Base-by-base conservation (phyloP, 306 rosid genomes). In the peach (Prunus persica) region DNA sequence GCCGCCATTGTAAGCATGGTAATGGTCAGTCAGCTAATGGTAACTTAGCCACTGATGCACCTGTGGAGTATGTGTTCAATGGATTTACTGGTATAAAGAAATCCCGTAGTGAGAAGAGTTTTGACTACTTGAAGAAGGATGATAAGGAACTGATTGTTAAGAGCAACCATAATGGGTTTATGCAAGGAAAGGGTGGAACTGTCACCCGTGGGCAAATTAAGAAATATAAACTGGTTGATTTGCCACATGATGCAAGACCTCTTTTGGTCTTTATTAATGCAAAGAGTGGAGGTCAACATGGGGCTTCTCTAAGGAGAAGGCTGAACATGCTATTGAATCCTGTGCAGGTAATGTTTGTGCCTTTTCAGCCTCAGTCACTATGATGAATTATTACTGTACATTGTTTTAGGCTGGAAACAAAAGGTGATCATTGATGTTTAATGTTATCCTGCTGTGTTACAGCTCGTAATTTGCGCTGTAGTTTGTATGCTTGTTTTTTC, bases 261-360 rank as follows among this genome's bases (percentile, higher is more conserved):
- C 88, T 90, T 71, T 73, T 90, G 88, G 93, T 90, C 74, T 88
- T 90, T 79, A 88, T 90, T 50, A 90, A 90, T 87, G 73, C 90
- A 77, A 85, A 80, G 64, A 90, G 93, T 85, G 96, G 96, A 67
- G 93, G 96, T 65, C 96, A 85, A 72, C 84, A 82, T 66, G 96
- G 96, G 76, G 83, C 88, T 64, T 85, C 89, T 73, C 85, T 90
- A 61, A 88, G 85, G 63, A 87, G 93, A 85, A 88, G 91, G 79
- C 84, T 90, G 86, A 88, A 90, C 73, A 85, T 87, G 88, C 79
- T 87, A 79, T 85, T 90, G 75, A 90, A 90, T 82, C 96, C 96
- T 51, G 85, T 85, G 51, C 96, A 90, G 96, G 93, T 90, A 76
- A 80, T 55, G 65, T 78, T 38, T 74, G 45, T 76, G 68, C 69